Base-by-base conservation (phyloP, 1,284 basidiomycete species). In the Trametes pubescens region DNA sequence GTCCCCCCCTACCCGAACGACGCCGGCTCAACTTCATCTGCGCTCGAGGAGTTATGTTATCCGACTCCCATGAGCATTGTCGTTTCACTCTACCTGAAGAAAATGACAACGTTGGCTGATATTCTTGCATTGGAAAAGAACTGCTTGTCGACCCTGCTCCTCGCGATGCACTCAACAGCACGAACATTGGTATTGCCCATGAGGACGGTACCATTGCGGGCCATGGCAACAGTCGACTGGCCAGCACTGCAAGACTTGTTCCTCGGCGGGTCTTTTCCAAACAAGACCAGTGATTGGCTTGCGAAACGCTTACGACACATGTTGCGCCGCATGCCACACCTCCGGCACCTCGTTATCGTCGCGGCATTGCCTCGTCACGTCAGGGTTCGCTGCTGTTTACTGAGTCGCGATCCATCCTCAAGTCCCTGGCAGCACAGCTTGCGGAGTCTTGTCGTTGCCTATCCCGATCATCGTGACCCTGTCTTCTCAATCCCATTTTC, bases 401-500 rank as follows among this genome's bases (percentile, higher is more conserved):
- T 46, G 8, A 8, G 11, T 22, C n/a, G 7, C n/a, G 11, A 24
- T n/a, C n/a, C n/a, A 32, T 32, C 40, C 18, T n/a, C 18, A 8
- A n/a, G 40, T 16, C 6, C 40, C 4, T 7, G 18, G 16, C 49
- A 21, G 3, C 16, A 21, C 6, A 10, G 29, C 24, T 37, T 54
- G 3, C 22, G n/a, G 14, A 26, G 22, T 4, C 37, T 43, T 2
- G 16, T 14, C 11, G 11, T 54, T 21, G 38, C 52, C 4, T 43
- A 54, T 16, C 37, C 52, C 16, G 37, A 43, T n/a, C 52, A 37
- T 2, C 2, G 37, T 21, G 37, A 40, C 37, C 21, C 51, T 21
- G 16, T 53, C n/a, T 60, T 64, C 49, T 37, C 40, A 6, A 18
- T 32, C 21, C 13, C 47, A 6, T n/a, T n/a, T 18, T 16, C 58